Conservation (phyloP, 148 eudicot species). For the Rhododendron williamsianum region DNA sequence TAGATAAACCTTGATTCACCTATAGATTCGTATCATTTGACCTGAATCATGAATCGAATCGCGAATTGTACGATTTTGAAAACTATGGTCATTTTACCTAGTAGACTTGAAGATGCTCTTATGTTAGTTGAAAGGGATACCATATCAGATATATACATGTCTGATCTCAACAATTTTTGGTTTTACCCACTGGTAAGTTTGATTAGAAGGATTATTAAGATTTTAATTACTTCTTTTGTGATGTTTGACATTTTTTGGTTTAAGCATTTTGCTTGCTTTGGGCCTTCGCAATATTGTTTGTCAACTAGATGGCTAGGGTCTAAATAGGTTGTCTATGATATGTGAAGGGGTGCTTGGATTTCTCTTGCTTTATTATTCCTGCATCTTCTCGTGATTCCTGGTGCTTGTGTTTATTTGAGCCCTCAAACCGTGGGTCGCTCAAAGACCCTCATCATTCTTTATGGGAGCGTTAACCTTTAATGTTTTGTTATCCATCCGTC, state of each 20-base stretch:
- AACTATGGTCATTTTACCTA: too few species aligned
- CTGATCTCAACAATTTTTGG: not conserved
- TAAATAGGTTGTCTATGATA: not conserved
- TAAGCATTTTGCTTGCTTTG: conserved; percentile 1
- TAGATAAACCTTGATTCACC: too few species aligned
- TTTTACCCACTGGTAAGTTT: not conserved
- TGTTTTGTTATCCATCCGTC: not conserved
- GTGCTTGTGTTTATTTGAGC: not conserved
- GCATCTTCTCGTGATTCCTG: not conserved
- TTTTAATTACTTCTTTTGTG: not conserved
- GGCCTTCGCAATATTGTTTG: not conserved
- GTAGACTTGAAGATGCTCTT: too few species aligned
- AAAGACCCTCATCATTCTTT: not conserved
- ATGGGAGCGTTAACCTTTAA: not conserved
- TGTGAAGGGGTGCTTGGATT: not conserved
- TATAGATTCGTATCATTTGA: too few species aligned
- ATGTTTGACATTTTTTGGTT: not conserved
- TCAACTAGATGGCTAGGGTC: not conserved
- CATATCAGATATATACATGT: not conserved
- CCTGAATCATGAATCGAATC: too few species aligned
- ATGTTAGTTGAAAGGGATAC: not conserved
- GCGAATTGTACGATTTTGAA: too few species aligned
- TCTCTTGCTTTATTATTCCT: not conserved
- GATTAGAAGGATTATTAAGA: not conserved
- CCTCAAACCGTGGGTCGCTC: not conserved